Evolutionary conservation across 1,284 basidiomycete genomes (phyloP).

Genomic region (Mycosarcoma mackinlayi): DNA sequence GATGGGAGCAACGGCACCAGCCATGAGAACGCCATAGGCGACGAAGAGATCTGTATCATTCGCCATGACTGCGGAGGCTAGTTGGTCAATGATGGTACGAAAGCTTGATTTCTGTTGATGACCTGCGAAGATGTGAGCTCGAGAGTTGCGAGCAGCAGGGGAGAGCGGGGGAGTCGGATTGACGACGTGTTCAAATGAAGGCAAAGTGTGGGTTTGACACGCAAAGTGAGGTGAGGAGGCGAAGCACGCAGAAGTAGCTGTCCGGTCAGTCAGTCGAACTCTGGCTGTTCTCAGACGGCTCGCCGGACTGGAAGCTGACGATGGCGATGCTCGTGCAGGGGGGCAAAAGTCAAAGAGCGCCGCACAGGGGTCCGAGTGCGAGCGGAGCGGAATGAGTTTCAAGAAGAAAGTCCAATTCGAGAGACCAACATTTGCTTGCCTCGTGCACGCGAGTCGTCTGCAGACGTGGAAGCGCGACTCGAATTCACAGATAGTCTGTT

Average conservation of each 20-base stretch:
- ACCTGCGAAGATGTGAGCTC: neutral
- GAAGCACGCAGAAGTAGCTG: conserved; percentile 2
- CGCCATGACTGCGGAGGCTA: conserved; percentile 20
- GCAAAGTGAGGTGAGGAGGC: neutral
- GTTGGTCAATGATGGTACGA: too few species aligned
- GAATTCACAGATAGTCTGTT: neutral
- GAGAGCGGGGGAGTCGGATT: neutral
- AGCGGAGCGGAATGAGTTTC: neutral
- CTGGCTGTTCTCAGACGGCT: too few species aligned
- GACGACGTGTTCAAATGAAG: conserved; percentile 36
- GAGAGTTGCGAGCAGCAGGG: too few species aligned
- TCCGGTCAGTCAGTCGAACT: too few species aligned
- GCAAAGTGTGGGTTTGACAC: neutral
- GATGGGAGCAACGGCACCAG: conserved; percentile 56
- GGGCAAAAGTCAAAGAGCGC: too few species aligned
- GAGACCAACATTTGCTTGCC: conserved; percentile 5
- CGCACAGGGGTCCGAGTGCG: too few species aligned
- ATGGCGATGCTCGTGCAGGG: too few species aligned
- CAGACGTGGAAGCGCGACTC: conserved; percentile 10
- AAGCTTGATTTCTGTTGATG: too few species aligned
- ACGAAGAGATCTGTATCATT: conserved; percentile 51
- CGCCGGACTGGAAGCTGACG: too few species aligned
- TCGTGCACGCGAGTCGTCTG: conserved; percentile 5
- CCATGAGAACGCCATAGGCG: conserved; percentile 60
- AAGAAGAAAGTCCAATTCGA: neutral